Evolutionary conservation across 305 asterid genomes (phyloP), one percentile per base, ranked within the genome.

Genomic region (Ilex paraguariensis): DNA sequence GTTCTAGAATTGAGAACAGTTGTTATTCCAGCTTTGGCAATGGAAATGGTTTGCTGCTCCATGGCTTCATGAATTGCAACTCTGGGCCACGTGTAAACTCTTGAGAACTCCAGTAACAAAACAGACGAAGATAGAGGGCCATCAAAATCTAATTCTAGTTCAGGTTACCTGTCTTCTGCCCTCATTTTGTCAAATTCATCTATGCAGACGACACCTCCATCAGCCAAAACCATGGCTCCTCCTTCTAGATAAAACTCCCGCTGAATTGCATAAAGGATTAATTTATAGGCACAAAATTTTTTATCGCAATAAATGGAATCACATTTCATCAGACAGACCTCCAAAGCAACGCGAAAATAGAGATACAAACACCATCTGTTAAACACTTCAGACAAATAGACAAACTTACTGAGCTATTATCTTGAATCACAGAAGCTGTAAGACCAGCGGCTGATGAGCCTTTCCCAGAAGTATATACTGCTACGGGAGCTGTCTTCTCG

Each of bases 401-500:
- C 13, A 73, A 67, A 80, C 92, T 80, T 76, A 90, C 99, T 2
- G 99, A 73, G 84, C 97, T 93, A 72, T 93, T 93, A 66, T 93
- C 99, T 44, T 97, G 90, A 62, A 90, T 86, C 50, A 93, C 99
- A 48, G 99, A 93, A 78, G 97, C 99, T 63, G 99, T 93, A 51
- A 93, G 91, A 77, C 99, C 99, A 63, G 99, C 99, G 68, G 99
- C 99, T 49, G 99, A 93, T 66, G 99, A 93, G 31, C 97, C 99
- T 79, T 93, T 93, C 61, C 99, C 99, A 54, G 97, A 90, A 58
- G 99, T 93, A 82, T 93, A 93, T 53, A 93, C 89, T 30, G 99
- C 97, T 52, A 90, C 62, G 55, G 99, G 99, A 70, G 99, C 99
- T 10, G 99, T 90, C 86, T 93, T 93, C 80, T 93, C 99, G 70